A percentile compares a stretch with the other conserved stretches of the same genome.
Conservation (phyloP, 2,329 filamentous ascomycete species). For the Epichloe aotearoae region DNA sequence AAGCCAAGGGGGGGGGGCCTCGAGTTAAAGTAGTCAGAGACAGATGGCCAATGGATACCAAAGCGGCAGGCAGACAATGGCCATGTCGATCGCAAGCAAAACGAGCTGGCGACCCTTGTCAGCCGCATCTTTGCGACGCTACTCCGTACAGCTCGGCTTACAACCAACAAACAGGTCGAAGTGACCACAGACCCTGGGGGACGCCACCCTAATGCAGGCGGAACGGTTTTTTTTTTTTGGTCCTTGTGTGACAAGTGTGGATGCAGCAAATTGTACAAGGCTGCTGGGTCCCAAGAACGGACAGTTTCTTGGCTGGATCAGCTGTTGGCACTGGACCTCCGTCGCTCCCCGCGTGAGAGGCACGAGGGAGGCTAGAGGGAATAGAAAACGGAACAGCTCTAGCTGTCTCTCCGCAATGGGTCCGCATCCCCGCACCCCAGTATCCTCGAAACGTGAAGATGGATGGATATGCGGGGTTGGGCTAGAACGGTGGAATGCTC, state of each 20-base stretch:
- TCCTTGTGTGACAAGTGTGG: not conserved
- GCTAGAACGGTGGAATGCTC: not conserved
- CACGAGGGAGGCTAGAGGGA: not conserved
- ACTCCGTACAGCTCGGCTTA: not conserved
- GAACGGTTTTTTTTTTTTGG: not conserved
- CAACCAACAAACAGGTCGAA: not conserved
- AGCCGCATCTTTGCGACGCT: not conserved
- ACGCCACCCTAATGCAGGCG: not conserved
- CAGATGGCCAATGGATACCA: conserved; percentile 3
- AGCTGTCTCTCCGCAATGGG: not conserved
- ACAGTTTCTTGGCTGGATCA: not conserved
- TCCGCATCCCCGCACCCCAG: conserved; percentile 5
- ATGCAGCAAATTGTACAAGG: not conserved
- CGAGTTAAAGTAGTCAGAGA: conserved; percentile 6
- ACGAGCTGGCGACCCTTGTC: not conserved
- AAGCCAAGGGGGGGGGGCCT: conserved; percentile 6
- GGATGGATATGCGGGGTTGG: not conserved
- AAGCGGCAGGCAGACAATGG: conserved; percentile 7
- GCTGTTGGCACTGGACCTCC: too few species aligned
- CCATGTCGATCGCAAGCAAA: conserved; percentile 6
- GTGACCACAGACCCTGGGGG: too few species aligned
- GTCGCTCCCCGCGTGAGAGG: too few species aligned
- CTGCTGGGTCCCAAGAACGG: not conserved
- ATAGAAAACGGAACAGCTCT: not conserved
- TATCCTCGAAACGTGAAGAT: not conserved